Conservation (phyloP, 257 asterid genomes). For the Solanum habrochaites region DNA sequence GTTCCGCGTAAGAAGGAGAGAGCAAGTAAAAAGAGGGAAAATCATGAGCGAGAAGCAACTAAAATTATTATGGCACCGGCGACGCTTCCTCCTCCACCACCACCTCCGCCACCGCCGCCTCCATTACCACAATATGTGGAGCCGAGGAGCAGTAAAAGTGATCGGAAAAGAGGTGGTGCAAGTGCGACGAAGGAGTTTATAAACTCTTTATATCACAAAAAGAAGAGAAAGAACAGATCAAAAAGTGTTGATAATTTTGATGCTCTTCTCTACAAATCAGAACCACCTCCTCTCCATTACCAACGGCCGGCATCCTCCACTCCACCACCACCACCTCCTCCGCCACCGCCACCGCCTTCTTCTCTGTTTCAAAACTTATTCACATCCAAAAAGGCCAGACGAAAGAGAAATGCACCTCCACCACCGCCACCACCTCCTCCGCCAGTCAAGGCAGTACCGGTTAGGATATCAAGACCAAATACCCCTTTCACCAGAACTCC, state of each 20-base stretch:
- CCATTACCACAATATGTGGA: slow-evolving; percentile 12
- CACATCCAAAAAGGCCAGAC: slow-evolving; percentile 47
- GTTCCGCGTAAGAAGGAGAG: slow-evolving; percentile 26
- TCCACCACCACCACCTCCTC: slow-evolving; percentile 30
- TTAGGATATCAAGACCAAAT: not conserved
- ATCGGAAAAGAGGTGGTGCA: slow-evolving; percentile 42
- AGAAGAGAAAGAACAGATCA: slow-evolving; percentile 64
- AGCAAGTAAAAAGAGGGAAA: slow-evolving; percentile 15
- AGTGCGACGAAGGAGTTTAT: slow-evolving; percentile 65
- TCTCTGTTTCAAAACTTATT: slow-evolving; percentile 50
- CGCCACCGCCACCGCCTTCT: slow-evolving; percentile 39
- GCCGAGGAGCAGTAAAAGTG: slow-evolving; percentile 31
- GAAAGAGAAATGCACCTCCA: slow-evolving; percentile 36
- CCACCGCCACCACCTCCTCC: slow-evolving; percentile 20
- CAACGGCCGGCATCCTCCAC: slow-evolving; percentile 33
- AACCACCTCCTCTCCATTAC: slow-evolving; percentile 23
- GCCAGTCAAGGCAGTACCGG: not conserved
- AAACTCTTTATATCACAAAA: slow-evolving; percentile 62
- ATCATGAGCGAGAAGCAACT: slow-evolving; percentile 12
- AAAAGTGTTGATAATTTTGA: slow-evolving; percentile 60
- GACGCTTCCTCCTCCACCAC: slow-evolving; percentile 21
- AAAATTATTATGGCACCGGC: slow-evolving; percentile 8
- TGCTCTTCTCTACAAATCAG: slow-evolving; percentile 46
- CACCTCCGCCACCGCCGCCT: slow-evolving; percentile 16
- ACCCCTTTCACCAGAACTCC: not conserved